Evolutionary conservation across 2,329 filamentous ascomycete species (phyloP), one percentile per base, ranked within the genome.

Genomic region (Magnaporthiopsis poae): DNA sequence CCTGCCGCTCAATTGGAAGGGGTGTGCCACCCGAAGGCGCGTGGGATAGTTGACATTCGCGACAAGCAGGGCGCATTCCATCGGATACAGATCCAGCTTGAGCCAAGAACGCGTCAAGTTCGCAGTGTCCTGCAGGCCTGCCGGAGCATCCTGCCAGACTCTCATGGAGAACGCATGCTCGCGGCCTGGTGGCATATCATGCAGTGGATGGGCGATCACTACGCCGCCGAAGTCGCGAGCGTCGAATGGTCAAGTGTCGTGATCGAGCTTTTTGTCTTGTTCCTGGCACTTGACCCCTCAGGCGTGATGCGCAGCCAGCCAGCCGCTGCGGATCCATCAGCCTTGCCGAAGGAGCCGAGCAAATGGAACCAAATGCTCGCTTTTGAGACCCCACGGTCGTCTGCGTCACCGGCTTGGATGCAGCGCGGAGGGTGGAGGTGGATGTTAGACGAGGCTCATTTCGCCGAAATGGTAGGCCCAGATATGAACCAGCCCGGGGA

Each of bases 131-230:
- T 93, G 11, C 80, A 84, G 39, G 78, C 86, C 21, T 89, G 88
- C 72, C 84, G 84, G 67, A 87, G 88, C 69, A 82, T 90, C 46
- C 74, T 92, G 35, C 85, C 86, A 8, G 79, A 85, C 27, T 79
- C 81, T 0, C 80, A 84, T 60, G 85, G 77, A 68, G 88, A 80
- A 78, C 90, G 80, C 33, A 77, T 92, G 12, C 77, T 90, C 67
- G 82, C 87, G 12, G 86, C 84, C 2, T 93, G 90, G 89, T 90
- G 90, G 84, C 88, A 91, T 73, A 82, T 86, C 27, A 84, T 90
- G 76, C 85, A 86, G 68, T 94, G 90, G 90, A 79, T 91, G 60
- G 78, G 79, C 36, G 72, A 65, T 8, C 68, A 67, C 15, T 60
- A 69, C 3, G 65, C 66, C 0, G 76, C 81, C 4, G 73, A 78